A percentile compares a stretch with the other conserved stretches of the same genome.
Conservation (phyloP, 176 grass and related monocot genomes). For the Aegilops bicornis region DNA sequence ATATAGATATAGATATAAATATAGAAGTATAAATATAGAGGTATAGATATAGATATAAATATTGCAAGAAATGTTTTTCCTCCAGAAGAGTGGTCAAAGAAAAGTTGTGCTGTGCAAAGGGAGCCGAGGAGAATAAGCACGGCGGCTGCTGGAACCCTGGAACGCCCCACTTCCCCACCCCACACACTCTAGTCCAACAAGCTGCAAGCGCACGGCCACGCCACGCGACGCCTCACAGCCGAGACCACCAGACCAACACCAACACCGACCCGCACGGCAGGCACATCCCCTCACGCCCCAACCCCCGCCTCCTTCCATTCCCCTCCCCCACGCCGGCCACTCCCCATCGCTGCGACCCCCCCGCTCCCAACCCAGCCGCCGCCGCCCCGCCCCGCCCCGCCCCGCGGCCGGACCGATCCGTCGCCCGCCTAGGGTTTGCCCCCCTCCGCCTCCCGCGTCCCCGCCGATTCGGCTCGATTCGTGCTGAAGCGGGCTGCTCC, state of each 20-base stretch:
- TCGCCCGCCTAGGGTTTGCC: not conserved
- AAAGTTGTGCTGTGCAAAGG: not conserved
- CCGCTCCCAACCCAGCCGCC: not conserved
- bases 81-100: too few species aligned
- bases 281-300: not conserved
- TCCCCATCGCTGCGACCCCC: conserved; percentile 6
- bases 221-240: not conserved
- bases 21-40: too few species aligned
- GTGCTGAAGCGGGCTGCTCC: conserved; percentile 2
- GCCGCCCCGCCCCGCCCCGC: not conserved
- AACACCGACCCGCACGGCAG: conserved; percentile 40
- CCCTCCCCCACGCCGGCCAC: conserved; percentile 27
- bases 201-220: not conserved
- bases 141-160: not conserved
- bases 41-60: too few species aligned
- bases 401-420: conserved; percentile 28
- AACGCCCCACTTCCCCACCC: not conserved
- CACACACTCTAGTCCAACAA: not conserved
- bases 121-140: not conserved
- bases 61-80: not conserved
- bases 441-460: not conserved
- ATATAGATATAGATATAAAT: too few species aligned
- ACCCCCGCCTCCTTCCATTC: not conserved
- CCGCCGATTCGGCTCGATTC: conserved; percentile 29
- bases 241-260: conserved; percentile 23